Conservation (phyloP, 495 filamentous ascomycete species). For the Rusavskia elegans region DNA sequence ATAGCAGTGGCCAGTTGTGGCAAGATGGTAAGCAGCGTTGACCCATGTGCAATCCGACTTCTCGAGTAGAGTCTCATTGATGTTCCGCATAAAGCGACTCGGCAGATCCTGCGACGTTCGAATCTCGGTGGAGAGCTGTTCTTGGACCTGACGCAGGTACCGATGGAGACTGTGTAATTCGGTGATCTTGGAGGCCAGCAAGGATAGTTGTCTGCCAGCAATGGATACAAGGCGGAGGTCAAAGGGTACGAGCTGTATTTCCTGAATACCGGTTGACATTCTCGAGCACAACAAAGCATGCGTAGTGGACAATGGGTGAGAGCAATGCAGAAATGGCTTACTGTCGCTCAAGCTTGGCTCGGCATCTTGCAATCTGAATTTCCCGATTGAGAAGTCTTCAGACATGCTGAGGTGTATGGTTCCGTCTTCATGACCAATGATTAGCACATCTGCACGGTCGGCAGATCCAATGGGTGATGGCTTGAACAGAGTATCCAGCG, state of each 20-base stretch:
- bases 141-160: conserved; percentile 64
- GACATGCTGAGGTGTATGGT: conserved; percentile 74
- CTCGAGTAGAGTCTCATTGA: conserved; percentile 47
- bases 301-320: conserved; percentile 57
- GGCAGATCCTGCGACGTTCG: conserved; percentile 71
- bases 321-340: conserved; percentile 31
- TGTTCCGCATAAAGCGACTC: conserved; percentile 52
- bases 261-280: conserved; percentile 12
- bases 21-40: conserved; percentile 69
- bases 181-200: conserved; percentile 73
- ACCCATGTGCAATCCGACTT: conserved; percentile 48
- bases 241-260: conserved; percentile 54
- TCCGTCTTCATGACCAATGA: conserved; percentile 64
- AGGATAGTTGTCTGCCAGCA: conserved; percentile 62
- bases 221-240: conserved; percentile 68
- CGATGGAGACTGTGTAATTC: conserved; percentile 71
- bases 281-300: conserved; percentile 51
- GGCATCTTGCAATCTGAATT: conserved; percentile 27
- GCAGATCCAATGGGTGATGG: conserved; percentile 42
- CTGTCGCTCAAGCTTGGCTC: conserved; percentile 9
- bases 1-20: conserved; percentile 70
- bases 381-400: conserved; percentile 76
- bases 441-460: conserved; percentile 65
- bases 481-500: conserved; percentile 55
- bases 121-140: conserved; percentile 62